A percentile compares a stretch with the other conserved stretches of the same genome.
Evolutionary conservation across 192 early-diverging fungal species (phyloP).

Genomic region (Podila verticillata): DNA sequence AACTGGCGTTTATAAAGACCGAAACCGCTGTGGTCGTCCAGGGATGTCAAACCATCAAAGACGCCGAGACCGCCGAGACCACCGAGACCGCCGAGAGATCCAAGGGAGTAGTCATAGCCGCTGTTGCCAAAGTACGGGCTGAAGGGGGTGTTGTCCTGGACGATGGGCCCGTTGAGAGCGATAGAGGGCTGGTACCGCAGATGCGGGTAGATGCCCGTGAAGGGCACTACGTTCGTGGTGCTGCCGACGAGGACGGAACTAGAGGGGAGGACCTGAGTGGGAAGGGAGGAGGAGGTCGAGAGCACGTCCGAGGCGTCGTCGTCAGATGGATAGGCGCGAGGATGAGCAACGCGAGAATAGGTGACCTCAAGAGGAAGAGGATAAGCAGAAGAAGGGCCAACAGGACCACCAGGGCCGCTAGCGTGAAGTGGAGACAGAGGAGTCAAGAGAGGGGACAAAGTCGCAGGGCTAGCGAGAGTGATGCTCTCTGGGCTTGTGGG

Average conservation of each 20-base stretch:
- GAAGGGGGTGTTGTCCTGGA: slow-evolving; percentile 7
- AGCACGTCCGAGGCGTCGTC: background rate
- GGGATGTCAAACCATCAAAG: background rate
- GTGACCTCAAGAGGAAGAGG: no score
- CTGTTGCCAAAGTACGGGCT: background rate
- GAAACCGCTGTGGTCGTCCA: no score
- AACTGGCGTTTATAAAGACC: slow-evolving; percentile 6
- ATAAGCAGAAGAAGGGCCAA: no score
- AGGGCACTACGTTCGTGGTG: slow-evolving; percentile 10
- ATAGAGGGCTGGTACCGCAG: slow-evolving; percentile 20
- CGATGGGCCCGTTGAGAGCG: slow-evolving; percentile 16
- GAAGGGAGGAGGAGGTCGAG: background rate
- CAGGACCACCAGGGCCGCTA: background rate
- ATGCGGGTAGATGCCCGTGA: slow-evolving; percentile 27
- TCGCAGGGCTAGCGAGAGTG: background rate
- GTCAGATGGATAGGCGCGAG: no score
- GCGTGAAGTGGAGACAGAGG: no score
- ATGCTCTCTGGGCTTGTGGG: no score
- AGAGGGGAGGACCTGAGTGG: slow-evolving; percentile 4
- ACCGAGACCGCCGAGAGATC: background rate
- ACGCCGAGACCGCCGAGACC: background rate
- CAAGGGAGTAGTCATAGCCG: background rate
- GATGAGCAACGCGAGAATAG: no score
- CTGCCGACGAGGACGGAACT: slow-evolving; percentile 14
- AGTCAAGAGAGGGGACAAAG: background rate